A percentile compares a stretch with the other conserved stretches of the same genome.
Conservation (phyloP, 2,329 filamentous ascomycete genomes). For the Verticillium tricorpus region DNA sequence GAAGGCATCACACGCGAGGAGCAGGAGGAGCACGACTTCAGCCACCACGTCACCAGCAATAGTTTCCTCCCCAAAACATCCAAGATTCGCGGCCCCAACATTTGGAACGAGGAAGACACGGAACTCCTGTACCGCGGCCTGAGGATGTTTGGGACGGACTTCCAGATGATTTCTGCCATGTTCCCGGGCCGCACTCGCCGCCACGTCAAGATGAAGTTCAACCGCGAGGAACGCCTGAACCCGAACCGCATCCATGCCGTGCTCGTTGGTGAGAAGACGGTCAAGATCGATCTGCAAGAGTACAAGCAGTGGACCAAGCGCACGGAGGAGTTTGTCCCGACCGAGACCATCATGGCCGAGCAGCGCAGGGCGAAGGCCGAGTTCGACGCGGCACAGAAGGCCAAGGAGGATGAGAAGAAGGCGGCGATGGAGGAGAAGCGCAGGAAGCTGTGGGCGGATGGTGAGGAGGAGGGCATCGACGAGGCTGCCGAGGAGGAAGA, state of each 20-base stretch:
- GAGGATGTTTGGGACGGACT: conserved; percentile 76
- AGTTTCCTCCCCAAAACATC: conserved; percentile 57
- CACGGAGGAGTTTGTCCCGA: conserved; percentile 48
- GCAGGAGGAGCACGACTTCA: conserved; percentile 76
- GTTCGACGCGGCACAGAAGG: conserved; percentile 39
- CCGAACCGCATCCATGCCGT: conserved; percentile 60
- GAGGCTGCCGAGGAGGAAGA: conserved; percentile 4
- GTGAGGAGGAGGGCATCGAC: conserved; percentile 15
- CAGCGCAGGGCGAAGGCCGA: conserved; percentile 41
- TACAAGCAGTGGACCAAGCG: conserved; percentile 46
- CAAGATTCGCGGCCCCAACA: conserved; percentile 58
- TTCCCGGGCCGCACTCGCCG: conserved; percentile 68
- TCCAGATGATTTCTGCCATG: conserved; percentile 72
- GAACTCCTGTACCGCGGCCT: conserved; percentile 73
- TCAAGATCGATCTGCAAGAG: conserved; percentile 55
- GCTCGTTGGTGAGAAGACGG: conserved; percentile 55
- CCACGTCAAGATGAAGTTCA: conserved; percentile 79
- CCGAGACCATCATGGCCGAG: conserved; percentile 53
- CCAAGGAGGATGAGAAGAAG: conserved; percentile 39
- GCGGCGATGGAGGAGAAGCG: conserved; percentile 42
- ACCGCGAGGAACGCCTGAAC: conserved; percentile 68
- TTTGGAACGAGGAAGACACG: conserved; percentile 68
- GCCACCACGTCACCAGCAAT: conserved; percentile 62
- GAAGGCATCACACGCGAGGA: conserved; percentile 51
- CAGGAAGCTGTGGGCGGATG: conserved; percentile 44